A percentile compares a stretch with the other conserved stretches of the same genome.
Evolutionary conservation across 345 rosid species (phyloP).

Genomic region (Arabidopsis thaliana): TAIR10.1 NC_003070.9:1682001-1682500

Average conservation of each 20-base stretch:
- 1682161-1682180: constrained; percentile 34
- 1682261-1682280: constrained; percentile 43
- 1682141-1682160: not conserved
- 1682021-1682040: not conserved
- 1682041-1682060: not conserved
- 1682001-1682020: constrained; percentile 33
- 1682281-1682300: constrained; percentile 21
- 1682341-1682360: constrained; percentile 43
- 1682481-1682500: constrained; percentile 41
- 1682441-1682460: constrained; percentile 9
- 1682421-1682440: not conserved
- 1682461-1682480: not conserved
- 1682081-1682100: constrained; percentile 2
- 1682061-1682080: not conserved
- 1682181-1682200: constrained; percentile 19
- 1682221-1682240: too few species aligned
- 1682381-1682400: constrained; percentile 43
- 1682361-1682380: constrained; percentile 39
- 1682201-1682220: too few species aligned
- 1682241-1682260: not conserved
- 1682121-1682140: not conserved
- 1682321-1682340: constrained; percentile 49
- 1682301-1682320: constrained; percentile 48
- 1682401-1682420: constrained; percentile 18
- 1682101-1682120: constrained; percentile 30